Evolutionary conservation across 306 rosid genomes (phyloP), one percentile per base, ranked within the genome.

Genomic region (Astragalus glycyphyllos): DNA sequence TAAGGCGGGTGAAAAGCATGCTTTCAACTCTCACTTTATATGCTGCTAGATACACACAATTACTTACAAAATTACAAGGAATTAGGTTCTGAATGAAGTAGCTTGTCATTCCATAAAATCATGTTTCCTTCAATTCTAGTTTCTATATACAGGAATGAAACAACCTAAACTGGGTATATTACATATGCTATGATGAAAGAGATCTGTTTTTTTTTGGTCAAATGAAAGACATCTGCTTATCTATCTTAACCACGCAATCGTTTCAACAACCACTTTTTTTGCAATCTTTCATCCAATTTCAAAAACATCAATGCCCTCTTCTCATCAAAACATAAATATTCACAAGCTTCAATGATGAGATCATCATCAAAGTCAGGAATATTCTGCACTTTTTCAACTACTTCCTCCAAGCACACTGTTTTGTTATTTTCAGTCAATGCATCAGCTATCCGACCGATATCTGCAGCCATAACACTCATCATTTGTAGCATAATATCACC

Each of bases 321-420:
- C 23, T 86, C 85, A 37, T 86, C 80, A 11, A 77, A 69, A 51
- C 85, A 80, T 50, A 86, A 74, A 73, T 74, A 86, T 23, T 86
- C 90, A 46, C 90, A 83, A 37, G 87, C 84, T 49, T 86, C 85
- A 15, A 86, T 78, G 64, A 86, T 80, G 26, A 86, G 85, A 80
- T 86, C 85, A 11, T 86, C 85, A 32, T 86, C 90, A 70, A 86
- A 86, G 66, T 55, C 87, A 8, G 76, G 78, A 71, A 80, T 80
- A 57, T 68, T 77, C 26, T 83, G 87, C 62, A 86, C 84, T 69
- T 75, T 69, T 23, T 80, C 84, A 60, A 86, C 81, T 53, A 83
- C 87, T 64, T 86, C 80, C 58, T 86, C 85, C 69, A 83, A 68
- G 76, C 80, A 80, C 11, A 35, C 2, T 12, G 71, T 54, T 71